Evolutionary conservation across 2,329 filamentous ascomycete species (phyloP).

Genomic region (Fusarium caatingaense): DNA sequence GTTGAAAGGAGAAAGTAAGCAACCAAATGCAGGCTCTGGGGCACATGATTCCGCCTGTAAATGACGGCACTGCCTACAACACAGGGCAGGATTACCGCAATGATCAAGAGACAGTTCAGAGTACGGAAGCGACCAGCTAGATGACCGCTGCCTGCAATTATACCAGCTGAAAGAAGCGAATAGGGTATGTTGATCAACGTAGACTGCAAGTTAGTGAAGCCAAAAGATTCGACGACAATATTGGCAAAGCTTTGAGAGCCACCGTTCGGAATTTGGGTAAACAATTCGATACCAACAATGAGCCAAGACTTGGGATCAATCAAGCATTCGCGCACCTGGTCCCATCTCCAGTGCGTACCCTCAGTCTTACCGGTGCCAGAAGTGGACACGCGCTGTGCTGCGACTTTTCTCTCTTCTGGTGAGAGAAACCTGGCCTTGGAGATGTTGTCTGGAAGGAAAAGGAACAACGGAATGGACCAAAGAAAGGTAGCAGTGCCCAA

Average conservation of each 20-base stretch:
- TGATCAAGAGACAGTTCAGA: constrained; percentile 63
- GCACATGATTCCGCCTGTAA: constrained; percentile 57
- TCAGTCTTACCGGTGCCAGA: constrained; percentile 65
- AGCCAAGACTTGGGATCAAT: constrained; percentile 71
- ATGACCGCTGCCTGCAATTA: constrained; percentile 63
- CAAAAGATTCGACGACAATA: constrained; percentile 66
- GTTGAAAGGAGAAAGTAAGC: constrained; percentile 68
- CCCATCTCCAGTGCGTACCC: constrained; percentile 60
- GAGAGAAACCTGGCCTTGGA: constrained; percentile 68
- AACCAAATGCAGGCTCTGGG: constrained; percentile 61
- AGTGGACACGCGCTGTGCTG: constrained; percentile 58
- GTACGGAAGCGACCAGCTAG: constrained; percentile 63
- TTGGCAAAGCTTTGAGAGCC: constrained; percentile 70
- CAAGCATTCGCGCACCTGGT: constrained; percentile 65
- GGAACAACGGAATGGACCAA: constrained; percentile 61
- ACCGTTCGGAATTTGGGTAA: constrained; percentile 70
- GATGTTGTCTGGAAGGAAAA: constrained; percentile 64
- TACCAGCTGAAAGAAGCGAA: constrained; percentile 61
- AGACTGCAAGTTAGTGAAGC: constrained; percentile 65
- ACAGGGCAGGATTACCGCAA: constrained; percentile 61
- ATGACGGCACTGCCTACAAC: constrained; percentile 66
- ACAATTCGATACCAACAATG: constrained; percentile 63
- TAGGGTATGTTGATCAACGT: constrained; percentile 70
- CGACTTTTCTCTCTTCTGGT: constrained; percentile 61
- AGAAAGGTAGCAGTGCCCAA: constrained; percentile 63